These are phyloP conservation scores for Vanderwaltozyma verrucispora DNA, from an alignment of 805 yeast genomes.

Conservation along the genomic window DNA sequence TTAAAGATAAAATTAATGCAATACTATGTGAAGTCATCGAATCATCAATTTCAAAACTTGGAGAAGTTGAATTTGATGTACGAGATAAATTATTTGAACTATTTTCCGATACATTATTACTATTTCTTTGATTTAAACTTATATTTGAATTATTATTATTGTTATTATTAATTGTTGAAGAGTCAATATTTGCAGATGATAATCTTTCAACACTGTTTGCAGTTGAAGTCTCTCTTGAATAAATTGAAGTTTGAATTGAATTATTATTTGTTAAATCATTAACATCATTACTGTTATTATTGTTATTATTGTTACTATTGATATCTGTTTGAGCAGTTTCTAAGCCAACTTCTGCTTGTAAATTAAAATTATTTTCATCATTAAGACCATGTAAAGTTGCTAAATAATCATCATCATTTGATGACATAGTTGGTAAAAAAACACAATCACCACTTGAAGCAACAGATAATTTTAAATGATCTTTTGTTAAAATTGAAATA, in stretches of 20 bases:
- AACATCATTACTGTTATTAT: neutral
- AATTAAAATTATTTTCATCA: neutral
- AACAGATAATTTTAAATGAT: constrained; percentile 18
- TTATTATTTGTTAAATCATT: neutral
- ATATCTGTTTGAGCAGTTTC: too few species aligned
- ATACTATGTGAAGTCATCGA: constrained; percentile 39
- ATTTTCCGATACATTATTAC: neutral
- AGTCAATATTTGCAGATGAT: too few species aligned
- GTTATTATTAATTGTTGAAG: too few species aligned
- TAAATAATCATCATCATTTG: constrained; percentile 23
- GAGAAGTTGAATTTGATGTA: neutral
- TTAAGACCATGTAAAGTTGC: constrained; percentile 9
- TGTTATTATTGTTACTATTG: neutral
- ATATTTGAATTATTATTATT: too few species aligned
- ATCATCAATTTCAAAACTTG: constrained; percentile 5
- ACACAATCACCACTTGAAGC: constrained; percentile 29
- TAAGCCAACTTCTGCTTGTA: neutral
- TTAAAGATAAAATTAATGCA: constrained; percentile 39
- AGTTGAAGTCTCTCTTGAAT: too few species aligned
- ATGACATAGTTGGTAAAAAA: constrained; percentile 26
- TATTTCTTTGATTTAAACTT: neutral
- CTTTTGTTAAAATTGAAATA: constrained; percentile 7
- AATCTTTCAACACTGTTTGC: too few species aligned
- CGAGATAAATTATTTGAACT: neutral
- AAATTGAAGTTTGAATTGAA: too few species aligned